phyloP scores from a whole-genome alignment of 73 alveolate species.

The Paramecium tetraurelia region DNA sequence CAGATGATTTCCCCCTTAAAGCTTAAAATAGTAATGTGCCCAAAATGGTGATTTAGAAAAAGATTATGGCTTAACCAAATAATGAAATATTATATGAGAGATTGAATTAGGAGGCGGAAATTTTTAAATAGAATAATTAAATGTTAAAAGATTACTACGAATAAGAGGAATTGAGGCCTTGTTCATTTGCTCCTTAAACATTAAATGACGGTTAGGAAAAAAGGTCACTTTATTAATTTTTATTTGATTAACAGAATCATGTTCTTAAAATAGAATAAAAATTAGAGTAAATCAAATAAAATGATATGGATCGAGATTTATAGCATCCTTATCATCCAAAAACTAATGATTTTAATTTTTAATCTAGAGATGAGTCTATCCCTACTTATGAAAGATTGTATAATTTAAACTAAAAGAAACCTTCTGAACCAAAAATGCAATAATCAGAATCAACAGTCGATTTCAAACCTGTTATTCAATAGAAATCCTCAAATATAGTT shows the following conservation, averaged over 20 bases:
- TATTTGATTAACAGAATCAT: conserved; percentile 40
- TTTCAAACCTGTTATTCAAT: conserved; percentile 44
- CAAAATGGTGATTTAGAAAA: background rate
- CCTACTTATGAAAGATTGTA: conserved; percentile 61
- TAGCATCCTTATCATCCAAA: conserved; percentile 36
- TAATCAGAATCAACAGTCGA: conserved; percentile 1
- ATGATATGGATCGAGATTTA: background rate
- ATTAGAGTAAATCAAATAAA: conserved; percentile 31
- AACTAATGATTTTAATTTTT: conserved; percentile 19
- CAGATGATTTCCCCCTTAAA: background rate
- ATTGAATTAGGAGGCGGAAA: conserved; percentile 35
- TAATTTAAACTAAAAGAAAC: conserved; percentile 7
- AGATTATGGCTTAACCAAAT: background rate
- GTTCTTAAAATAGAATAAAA: conserved; percentile 41
- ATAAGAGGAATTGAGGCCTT: conserved; percentile 32
- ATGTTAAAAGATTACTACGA: background rate
- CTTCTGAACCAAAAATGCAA: background rate
- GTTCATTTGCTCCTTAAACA: conserved; percentile 22
- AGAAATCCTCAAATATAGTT: conserved; percentile 51
- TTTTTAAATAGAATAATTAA: conserved; percentile 41
- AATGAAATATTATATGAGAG: background rate
- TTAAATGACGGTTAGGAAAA: conserved; percentile 49
- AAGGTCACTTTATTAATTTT: conserved; percentile 43
- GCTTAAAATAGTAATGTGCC: background rate
- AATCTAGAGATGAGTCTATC: conserved; percentile 41